Conservation (phyloP, 306 rosid genomes). For the Arachis stenosperma region DNA sequence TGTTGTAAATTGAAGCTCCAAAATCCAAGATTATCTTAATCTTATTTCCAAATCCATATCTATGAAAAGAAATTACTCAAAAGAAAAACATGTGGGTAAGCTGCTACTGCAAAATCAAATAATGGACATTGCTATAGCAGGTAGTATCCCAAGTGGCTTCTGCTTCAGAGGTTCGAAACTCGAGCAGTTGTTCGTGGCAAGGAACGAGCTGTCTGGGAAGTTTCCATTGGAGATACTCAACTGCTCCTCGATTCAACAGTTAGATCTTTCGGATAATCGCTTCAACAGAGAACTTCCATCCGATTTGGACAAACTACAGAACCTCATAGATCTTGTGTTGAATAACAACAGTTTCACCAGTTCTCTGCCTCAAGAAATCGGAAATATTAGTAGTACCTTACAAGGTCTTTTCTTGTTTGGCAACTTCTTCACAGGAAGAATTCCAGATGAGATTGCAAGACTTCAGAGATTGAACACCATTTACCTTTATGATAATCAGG, state of each 20-base stretch:
- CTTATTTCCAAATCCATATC: too few species aligned
- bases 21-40: too few species aligned
- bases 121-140: too few species aligned
- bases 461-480: constrained; percentile 56
- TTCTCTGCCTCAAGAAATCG: constrained; percentile 60
- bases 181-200: constrained; percentile 60
- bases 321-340: constrained; percentile 69
- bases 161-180: constrained; percentile 52
- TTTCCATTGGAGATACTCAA: constrained; percentile 65
- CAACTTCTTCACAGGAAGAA: constrained; percentile 62
- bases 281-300: constrained; percentile 70
- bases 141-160: too few species aligned
- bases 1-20: too few species aligned
- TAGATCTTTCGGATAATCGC: constrained; percentile 73
- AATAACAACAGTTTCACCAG: constrained; percentile 80
- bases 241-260: constrained; percentile 68
- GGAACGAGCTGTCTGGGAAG: constrained; percentile 60
- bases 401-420: constrained; percentile 59
- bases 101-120: too few species aligned
- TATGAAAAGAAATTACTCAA: too few species aligned
- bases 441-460: constrained; percentile 76
- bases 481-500: constrained; percentile 81
- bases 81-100: too few species aligned
- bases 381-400: constrained; percentile 65
- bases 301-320: constrained; percentile 50